Conservation (phyloP, 352 stramenopile genomes). For the Globisporangium spiculum region DNA sequence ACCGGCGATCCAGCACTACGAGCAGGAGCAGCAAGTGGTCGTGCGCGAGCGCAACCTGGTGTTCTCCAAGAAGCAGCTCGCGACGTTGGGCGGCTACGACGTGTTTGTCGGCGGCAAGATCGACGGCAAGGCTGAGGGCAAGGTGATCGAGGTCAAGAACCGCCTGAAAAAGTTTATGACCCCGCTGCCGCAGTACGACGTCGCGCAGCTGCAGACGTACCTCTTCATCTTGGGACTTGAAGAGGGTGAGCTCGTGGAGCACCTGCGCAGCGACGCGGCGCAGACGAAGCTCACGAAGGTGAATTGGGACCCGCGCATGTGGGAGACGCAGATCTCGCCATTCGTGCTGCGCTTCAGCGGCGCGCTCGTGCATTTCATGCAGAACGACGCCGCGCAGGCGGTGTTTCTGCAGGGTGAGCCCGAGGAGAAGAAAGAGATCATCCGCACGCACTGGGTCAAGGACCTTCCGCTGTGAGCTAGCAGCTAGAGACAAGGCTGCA, state of each 20-base stretch:
- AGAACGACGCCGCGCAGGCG: conserved; percentile 47
- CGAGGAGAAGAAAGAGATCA: conserved; percentile 64
- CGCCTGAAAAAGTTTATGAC: conserved; percentile 63
- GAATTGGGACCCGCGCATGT: conserved; percentile 63
- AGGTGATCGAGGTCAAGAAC: conserved; percentile 87
- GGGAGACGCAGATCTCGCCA: conserved; percentile 60
- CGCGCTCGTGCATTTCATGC: conserved; percentile 75
- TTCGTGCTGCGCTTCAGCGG: conserved; percentile 67
- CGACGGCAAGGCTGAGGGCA: conserved; percentile 69
- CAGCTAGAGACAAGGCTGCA: neutral
- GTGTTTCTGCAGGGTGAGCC: conserved; percentile 44
- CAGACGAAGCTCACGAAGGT: conserved; percentile 72
- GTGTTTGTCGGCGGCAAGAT: conserved; percentile 83
- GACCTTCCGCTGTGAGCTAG: conserved; percentile 7
- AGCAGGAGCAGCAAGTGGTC: conserved; percentile 46
- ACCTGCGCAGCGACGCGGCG: conserved; percentile 52
- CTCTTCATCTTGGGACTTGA: conserved; percentile 65
- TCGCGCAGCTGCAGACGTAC: conserved; percentile 85
- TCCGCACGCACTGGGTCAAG: conserved; percentile 64
- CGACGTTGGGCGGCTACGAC: conserved; percentile 37
- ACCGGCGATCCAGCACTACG: conserved; percentile 67
- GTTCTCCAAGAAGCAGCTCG: conserved; percentile 74
- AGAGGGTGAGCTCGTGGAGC: conserved; percentile 80
- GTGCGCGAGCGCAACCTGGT: conserved; percentile 72
- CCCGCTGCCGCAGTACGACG: conserved; percentile 75